Evolutionary conservation across 2,329 filamentous ascomycete genomes (phyloP).

Genomic region (Fusarium staphyleae): DNA sequence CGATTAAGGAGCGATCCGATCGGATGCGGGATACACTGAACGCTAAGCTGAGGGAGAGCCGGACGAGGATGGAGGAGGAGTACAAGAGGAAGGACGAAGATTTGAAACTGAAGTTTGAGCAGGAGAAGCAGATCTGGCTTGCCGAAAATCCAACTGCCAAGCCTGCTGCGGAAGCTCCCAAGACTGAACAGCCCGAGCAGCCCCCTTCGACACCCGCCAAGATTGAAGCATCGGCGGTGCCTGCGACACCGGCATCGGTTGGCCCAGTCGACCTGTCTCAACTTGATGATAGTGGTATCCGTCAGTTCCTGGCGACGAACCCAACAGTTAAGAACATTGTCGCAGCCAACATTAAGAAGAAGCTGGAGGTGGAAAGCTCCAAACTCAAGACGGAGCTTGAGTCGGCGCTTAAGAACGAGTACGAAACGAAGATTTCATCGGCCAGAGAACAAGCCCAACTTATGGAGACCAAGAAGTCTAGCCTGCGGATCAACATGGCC

Average conservation of each 20-base stretch:
- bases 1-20: conserved; percentile 70
- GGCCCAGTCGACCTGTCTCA: conserved; percentile 53
- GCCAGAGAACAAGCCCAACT: conserved; percentile 71
- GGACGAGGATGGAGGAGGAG: conserved; percentile 58
- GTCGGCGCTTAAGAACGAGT: conserved; percentile 58
- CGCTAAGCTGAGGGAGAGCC: conserved; percentile 74
- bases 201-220: conserved; percentile 51
- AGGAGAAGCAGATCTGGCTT: conserved; percentile 68
- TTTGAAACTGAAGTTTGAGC: conserved; percentile 64
- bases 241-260: conserved; percentile 48
- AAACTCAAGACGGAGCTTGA: conserved; percentile 64
- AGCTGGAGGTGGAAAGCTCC: conserved; percentile 70
- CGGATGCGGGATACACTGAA: conserved; percentile 73
- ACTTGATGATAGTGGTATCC: conserved; percentile 62
- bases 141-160: conserved; percentile 55
- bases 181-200: conserved; percentile 26
- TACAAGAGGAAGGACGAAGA: conserved; percentile 62
- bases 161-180: conserved; percentile 32
- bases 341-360: conserved; percentile 70
- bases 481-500: conserved; percentile 78
- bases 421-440: conserved; percentile 60
- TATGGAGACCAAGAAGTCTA: conserved; percentile 77
- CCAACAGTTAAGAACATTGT: conserved; percentile 65
- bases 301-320: conserved; percentile 64
- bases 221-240: conserved; percentile 43